phyloP scores from a whole-genome alignment of 1,284 basidiomycete species.

The Ustilago crameri region DNA sequence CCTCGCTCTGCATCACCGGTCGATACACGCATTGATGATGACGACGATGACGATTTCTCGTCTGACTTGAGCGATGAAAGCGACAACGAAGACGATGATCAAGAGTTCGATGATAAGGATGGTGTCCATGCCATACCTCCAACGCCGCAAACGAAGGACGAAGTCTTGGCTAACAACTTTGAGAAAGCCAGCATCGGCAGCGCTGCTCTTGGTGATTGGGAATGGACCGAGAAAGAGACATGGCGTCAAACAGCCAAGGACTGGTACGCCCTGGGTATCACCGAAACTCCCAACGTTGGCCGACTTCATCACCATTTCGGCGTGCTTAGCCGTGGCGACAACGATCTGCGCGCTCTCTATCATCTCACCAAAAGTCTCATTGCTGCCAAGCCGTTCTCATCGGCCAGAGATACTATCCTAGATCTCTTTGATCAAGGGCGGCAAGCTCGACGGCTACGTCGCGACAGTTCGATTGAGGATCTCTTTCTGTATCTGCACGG shows the following conservation, averaged over 20 bases:
- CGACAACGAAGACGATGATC: conserved; percentile 6
- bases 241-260: conserved; percentile 90
- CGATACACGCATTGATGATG: conserved; percentile 28
- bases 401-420: conserved; percentile 86
- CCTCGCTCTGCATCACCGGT: conserved; percentile 4
- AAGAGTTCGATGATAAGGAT: background rate
- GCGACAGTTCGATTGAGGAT: conserved; percentile 82
- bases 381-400: conserved; percentile 78
- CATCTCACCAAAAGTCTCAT: conserved; percentile 89
- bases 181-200: conserved; percentile 78
- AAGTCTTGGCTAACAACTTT: conserved; percentile 10
- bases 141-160: background rate
- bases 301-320: conserved; percentile 95
- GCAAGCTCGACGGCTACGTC: conserved; percentile 71
- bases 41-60: conserved; percentile 15
- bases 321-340: conserved; percentile 79
- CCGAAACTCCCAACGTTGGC: conserved; percentile 88
- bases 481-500: conserved; percentile 92
- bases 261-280: conserved; percentile 90
- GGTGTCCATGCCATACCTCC: background rate
- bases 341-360: conserved; percentile 84
- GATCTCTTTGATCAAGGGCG: conserved; percentile 82
- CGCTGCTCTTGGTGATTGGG: conserved; percentile 84
- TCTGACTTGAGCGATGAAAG: background rate
- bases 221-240: conserved; percentile 89